These are phyloP conservation scores for Phaffia australis DNA, from an alignment of 768 basidiomycete genomes.

Conservation along the genomic window DNA sequence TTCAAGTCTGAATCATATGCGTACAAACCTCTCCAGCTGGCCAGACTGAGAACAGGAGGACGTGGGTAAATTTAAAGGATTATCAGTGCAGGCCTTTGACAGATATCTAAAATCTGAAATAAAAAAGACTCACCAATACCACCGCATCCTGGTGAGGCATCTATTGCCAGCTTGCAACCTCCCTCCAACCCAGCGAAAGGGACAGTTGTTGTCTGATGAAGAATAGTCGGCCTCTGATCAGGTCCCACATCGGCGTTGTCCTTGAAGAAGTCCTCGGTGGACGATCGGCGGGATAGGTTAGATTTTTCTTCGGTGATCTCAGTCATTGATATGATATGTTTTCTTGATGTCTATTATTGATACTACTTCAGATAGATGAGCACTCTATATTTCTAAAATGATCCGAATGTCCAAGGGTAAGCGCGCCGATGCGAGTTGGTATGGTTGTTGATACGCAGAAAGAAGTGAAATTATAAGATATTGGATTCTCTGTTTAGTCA, in stretches of 20 bases:
- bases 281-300: no score
- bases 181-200: slow-evolving; percentile 25
- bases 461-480: no score
- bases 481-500: no score
- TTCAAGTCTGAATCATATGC: neutral
- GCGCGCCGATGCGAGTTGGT: no score
- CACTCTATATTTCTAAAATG: no score
- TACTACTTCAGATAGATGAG: no score
- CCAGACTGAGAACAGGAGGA: neutral
- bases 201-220: slow-evolving; percentile 24
- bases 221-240: slow-evolving; percentile 24
- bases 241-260: slow-evolving; percentile 20
- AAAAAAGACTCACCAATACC: slow-evolving; percentile 89
- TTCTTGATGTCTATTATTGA: no score
- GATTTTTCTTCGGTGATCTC: no score
- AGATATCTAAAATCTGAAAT: neutral
- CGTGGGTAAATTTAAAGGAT: neutral
- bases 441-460: no score
- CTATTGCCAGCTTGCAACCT: slow-evolving; percentile 48
- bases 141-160: slow-evolving; percentile 79
- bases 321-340: no score
- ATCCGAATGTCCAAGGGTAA: no score
- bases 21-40: neutral
- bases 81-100: neutral
- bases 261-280: no score